Base-by-base conservation (phyloP, 108 stramenopile species). In the Fistulifera solaris region DNA sequence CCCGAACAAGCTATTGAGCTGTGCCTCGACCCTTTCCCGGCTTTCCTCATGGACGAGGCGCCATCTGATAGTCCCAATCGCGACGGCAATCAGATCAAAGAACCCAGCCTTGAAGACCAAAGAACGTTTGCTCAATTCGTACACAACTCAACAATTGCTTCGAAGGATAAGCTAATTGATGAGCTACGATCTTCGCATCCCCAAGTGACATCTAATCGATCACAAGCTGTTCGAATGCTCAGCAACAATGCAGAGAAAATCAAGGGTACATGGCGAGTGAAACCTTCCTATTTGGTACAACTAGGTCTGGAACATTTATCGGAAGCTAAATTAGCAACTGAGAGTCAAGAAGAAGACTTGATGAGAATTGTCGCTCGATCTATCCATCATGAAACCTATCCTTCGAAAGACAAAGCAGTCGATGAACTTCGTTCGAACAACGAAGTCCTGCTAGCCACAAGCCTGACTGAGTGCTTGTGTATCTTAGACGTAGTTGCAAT, bases 81-180 rank as follows among this genome's bases (percentile, higher is more conserved):
- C 16, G 44, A 45, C 3, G 19, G 16, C 44, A 19, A 19, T 6
- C 21, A 17, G 21, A 45, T 4, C 44, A 45, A 45, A 21, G 44
- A 17, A 45, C 5, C 11, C 7, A 17, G 21, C 16, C 6, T 6
- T 11, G 44, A 45, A 21, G 44, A 45, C 11, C 44, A 45, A 11
- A 17, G 11, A 11, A 45, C 11, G 3, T 45, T 45, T 21, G 44
- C 11, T 6, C 44, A 21, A 11, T 45, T 8, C 11, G 44, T 45
- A 11, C 44, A 45, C 44, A 77, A 85, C 41, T 81, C 61, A 22
- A 85, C 73, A 1, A 52, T 77, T 27, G 65, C 61, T 17, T 88
- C 86, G 8, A 87, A 79, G 43, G 90, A 88, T 19, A 75, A 74
- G 45, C 52, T 87, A 14, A 60, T 92, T 23, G 85, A 87, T n/a